These are phyloP conservation scores for Mycosphaerella arachidis DNA, from an alignment of 2,329 filamentous ascomycete species.

Conservation along the genomic window DNA sequence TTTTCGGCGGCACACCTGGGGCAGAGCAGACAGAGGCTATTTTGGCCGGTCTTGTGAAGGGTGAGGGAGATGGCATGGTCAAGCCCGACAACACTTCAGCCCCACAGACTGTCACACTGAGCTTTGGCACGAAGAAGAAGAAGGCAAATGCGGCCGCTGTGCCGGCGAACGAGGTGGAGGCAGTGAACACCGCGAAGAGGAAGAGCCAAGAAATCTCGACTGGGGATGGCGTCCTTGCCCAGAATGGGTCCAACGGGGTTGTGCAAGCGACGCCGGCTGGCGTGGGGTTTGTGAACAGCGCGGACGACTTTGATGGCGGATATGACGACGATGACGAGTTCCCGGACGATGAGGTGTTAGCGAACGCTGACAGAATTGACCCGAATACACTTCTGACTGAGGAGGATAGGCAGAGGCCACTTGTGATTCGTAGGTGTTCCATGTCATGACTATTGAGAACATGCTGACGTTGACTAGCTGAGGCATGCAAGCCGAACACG, in stretches of 20 bases:
- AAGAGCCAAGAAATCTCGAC: conserved; percentile 30
- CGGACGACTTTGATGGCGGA: conserved; percentile 55
- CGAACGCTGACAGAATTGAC: conserved; percentile 74
- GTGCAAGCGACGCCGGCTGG: conserved; percentile 47
- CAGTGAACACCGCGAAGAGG: conserved; percentile 29
- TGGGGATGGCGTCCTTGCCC: conserved; percentile 6
- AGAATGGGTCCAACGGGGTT: conserved; percentile 39
- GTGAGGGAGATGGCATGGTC: conserved; percentile 60
- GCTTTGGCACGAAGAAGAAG: conserved; percentile 63
- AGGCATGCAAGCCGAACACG: conserved; percentile 81
- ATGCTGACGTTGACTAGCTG: conserved; percentile 49
- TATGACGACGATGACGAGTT: conserved; percentile 34
- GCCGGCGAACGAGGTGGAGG: conserved; percentile 33
- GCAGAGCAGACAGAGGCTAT: conserved; percentile 71
- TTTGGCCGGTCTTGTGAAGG: conserved; percentile 67
- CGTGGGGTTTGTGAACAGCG: conserved; percentile 64
- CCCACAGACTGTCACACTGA: conserved; percentile 44
- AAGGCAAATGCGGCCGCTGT: conserved; percentile 41
- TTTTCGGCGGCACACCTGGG: conserved; percentile 44
- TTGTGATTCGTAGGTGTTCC: conserved; percentile 63
- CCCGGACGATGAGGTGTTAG: conserved; percentile 45
- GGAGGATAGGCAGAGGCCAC: conserved; percentile 72
- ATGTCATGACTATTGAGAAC: neutral
- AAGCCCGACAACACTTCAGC: conserved; percentile 47
- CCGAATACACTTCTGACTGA: conserved; percentile 83